Evolutionary conservation across 176 grass and related monocot species (phyloP).

Genomic region (Hsuehochloa calcarea): DNA sequence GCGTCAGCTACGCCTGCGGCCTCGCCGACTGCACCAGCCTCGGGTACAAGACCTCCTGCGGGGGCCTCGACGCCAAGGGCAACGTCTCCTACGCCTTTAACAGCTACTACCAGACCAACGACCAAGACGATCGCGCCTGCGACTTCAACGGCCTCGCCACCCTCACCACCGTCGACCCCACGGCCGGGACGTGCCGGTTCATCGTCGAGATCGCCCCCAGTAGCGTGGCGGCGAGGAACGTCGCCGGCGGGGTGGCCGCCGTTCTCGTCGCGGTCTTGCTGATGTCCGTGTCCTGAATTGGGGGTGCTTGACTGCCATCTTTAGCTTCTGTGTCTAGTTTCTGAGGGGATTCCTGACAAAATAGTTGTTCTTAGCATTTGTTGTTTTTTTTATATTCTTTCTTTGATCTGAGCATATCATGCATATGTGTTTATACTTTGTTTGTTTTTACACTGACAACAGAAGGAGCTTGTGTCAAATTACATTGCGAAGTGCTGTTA

Average conservation of each 20-base stretch:
- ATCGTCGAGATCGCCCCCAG: constrained; percentile 48
- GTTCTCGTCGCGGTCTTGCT: neutral
- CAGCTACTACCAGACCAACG: constrained; percentile 72
- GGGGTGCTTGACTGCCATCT: neutral
- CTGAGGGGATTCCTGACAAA: neutral
- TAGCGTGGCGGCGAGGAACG: neutral
- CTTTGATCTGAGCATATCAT: neutral
- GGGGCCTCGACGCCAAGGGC: constrained; percentile 59
- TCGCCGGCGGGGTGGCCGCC: neutral
- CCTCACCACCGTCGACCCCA: constrained; percentile 53
- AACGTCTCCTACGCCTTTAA: constrained; percentile 82
- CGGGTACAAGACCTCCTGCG: constrained; percentile 76
- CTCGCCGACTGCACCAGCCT: constrained; percentile 72
- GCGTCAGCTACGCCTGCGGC: constrained; percentile 70
- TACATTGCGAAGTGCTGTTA: neutral
- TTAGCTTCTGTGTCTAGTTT: neutral
- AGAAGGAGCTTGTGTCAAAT: neutral
- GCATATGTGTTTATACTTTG: neutral
- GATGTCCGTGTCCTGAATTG: neutral
- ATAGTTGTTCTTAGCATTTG: neutral
- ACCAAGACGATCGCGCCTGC: constrained; percentile 72
- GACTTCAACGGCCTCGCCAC: constrained; percentile 57
- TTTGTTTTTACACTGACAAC: neutral
- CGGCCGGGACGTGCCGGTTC: constrained; percentile 47
- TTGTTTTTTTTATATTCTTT: neutral